These are phyloP conservation scores for Blastocystis sp. DNA, from an alignment of 352 stramenopile genomes.

Conservation along the genomic window DNA sequence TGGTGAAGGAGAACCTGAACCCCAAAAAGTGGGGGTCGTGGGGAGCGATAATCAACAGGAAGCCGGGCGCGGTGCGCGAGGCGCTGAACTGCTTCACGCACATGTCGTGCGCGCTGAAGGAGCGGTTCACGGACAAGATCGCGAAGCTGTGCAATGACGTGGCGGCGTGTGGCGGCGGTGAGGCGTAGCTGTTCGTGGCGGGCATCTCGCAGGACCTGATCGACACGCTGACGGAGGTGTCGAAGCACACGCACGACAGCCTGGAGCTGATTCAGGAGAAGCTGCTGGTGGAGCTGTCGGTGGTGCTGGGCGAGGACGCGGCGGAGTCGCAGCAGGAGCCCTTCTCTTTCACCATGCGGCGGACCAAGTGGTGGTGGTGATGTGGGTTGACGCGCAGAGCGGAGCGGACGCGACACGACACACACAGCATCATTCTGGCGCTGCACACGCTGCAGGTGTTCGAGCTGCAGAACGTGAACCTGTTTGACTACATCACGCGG, in stretches of 20 bases:
- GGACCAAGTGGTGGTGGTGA: not conserved
- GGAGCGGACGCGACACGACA: conserved; percentile 56
- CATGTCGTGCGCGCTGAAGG: conserved; percentile 77
- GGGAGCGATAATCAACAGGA: not conserved
- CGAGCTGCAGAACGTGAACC: conserved; percentile 77
- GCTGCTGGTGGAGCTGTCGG: conserved; percentile 81
- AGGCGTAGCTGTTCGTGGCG: conserved; percentile 76
- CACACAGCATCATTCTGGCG: conserved; percentile 74
- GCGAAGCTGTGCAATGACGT: conserved; percentile 79
- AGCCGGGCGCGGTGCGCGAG: not conserved
- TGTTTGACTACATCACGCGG: conserved; percentile 71
- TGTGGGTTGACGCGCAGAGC: not conserved
- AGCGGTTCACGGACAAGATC: conserved; percentile 80
- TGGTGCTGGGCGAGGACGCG: conserved; percentile 76
- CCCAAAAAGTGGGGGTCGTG: conserved; percentile 73
- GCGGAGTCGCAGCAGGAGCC: not conserved
- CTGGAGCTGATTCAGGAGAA: conserved; percentile 80
- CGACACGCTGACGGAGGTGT: conserved; percentile 85
- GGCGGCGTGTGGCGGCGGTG: conserved; percentile 69
- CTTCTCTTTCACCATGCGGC: not conserved
- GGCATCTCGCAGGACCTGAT: conserved; percentile 89
- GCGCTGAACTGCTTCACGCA: conserved; percentile 74
- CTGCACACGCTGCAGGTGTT: conserved; percentile 78
- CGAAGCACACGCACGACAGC: conserved; percentile 71
- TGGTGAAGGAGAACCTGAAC: conserved; percentile 75